Conservation (phyloP, 2,329 filamentous ascomycete genomes). For the Colletotrichum truncatum region DNA sequence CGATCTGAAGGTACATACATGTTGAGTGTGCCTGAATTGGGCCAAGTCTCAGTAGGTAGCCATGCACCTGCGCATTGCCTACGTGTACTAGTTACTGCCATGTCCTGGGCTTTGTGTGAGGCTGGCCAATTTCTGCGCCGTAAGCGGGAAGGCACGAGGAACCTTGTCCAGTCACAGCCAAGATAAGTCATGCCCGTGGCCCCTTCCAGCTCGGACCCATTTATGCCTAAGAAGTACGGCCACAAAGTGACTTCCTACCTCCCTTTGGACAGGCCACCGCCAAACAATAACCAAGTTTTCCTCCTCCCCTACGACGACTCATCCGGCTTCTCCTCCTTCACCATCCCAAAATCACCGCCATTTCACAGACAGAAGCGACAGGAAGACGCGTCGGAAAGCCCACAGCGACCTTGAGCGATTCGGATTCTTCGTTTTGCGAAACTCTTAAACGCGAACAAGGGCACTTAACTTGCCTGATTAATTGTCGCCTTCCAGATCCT, state of each 20-base stretch:
- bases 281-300: conserved; percentile 37
- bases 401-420: conserved; percentile 2
- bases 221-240: conserved; percentile 22
- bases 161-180: conserved; percentile 15
- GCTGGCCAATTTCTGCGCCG: conserved; percentile 3
- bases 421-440: neutral
- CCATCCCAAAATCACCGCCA: conserved; percentile 20
- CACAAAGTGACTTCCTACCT: conserved; percentile 22
- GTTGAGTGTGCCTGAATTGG: neutral
- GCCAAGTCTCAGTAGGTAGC: conserved; percentile 7
- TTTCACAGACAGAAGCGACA: conserved; percentile 21
- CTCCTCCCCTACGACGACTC: conserved; percentile 26
- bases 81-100: no score
- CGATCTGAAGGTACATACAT: neutral
- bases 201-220: conserved; percentile 14
- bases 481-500: conserved; percentile 8
- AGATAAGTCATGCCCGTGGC: conserved; percentile 9
- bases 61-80: neutral
- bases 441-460: conserved; percentile 7
- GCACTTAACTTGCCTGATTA: conserved; percentile 26
- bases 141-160: conserved; percentile 18
- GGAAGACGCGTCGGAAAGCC: conserved; percentile 25
- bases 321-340: conserved; percentile 28
- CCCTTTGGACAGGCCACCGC: conserved; percentile 24
- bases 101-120: conserved; percentile 1